These are phyloP conservation scores for Albifimbria verrucaria DNA, from an alignment of 2,329 filamentous ascomycete species.

Conservation along the genomic window DNA sequence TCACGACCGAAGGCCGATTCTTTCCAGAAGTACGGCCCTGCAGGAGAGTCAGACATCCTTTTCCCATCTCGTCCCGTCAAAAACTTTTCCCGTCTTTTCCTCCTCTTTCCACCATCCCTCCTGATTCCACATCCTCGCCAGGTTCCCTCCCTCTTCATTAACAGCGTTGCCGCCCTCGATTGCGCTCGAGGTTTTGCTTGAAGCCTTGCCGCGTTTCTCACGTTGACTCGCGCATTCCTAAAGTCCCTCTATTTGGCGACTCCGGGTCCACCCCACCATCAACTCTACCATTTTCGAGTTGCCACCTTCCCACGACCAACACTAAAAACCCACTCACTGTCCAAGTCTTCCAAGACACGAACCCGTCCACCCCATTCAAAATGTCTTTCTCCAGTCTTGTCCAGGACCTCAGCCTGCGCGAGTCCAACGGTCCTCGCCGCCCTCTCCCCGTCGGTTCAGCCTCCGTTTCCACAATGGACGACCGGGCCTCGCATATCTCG, in stretches of 20 bases:
- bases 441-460: constrained; percentile 37
- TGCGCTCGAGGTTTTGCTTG: no score
- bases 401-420: constrained; percentile 60
- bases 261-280: not conserved
- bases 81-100: no score
- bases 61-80: no score
- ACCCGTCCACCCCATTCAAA: constrained; percentile 9
- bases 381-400: constrained; percentile 70
- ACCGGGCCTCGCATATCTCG: constrained; percentile 58
- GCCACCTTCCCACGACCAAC: not conserved
- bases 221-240: no score
- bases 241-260: no score
- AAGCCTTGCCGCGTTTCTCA: not conserved
- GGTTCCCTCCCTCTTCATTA: no score
- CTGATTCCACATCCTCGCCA: no score
- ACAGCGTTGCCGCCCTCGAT: no score
- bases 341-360: constrained; percentile 3
- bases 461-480: constrained; percentile 56
- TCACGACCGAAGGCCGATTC: no score
- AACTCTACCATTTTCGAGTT: not conserved
- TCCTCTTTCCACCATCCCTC: no score
- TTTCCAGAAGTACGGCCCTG: no score
- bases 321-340: not conserved
- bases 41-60: no score
- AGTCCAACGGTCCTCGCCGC: constrained; percentile 46